phyloP scores from a whole-genome alignment of 75 land plant genomes.

The Cunninghamia lanceolata region DNA sequence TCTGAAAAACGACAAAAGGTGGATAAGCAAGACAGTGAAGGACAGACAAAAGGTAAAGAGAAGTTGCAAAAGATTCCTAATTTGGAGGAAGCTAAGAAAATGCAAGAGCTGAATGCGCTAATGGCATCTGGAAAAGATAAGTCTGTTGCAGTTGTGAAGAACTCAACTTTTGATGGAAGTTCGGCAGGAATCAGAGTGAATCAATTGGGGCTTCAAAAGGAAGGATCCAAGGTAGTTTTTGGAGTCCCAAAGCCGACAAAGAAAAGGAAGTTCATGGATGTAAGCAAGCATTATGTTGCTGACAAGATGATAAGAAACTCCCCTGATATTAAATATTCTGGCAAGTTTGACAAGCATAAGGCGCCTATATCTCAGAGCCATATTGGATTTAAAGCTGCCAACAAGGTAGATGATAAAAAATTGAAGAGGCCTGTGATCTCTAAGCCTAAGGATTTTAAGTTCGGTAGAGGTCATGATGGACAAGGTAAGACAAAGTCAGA shows the following conservation, averaged over 20 bases:
- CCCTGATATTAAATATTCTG: slow-evolving; percentile 21
- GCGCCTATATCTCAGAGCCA: slow-evolving; percentile 25
- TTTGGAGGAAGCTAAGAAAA: slow-evolving; percentile 16
- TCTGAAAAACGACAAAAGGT: slow-evolving; percentile 46
- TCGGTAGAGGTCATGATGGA: slow-evolving; percentile 26
- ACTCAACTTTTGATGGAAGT: slow-evolving; percentile 25
- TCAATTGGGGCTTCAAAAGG: slow-evolving; percentile 55
- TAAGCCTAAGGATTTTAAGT: slow-evolving; percentile 26
- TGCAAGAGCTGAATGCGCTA: slow-evolving; percentile 23
- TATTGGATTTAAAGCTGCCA: slow-evolving; percentile 23
- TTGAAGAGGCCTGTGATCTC: slow-evolving; percentile 26
- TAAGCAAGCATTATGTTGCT: slow-evolving; percentile 68
- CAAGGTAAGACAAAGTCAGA: slow-evolving; percentile 19
- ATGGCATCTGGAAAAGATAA: slow-evolving; percentile 37
- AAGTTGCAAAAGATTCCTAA: slow-evolving; percentile 8
- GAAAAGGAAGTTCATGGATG: slow-evolving; percentile 81
- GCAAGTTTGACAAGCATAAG: slow-evolving; percentile 31
- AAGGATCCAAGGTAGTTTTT: slow-evolving; percentile 58
- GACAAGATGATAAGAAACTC: slow-evolving; percentile 18
- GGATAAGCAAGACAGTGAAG: slow-evolving; percentile 21
- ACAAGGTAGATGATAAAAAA: slow-evolving; percentile 36
- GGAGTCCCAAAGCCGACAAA: slow-evolving; percentile 83
- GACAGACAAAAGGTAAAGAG: slow-evolving; percentile 24
- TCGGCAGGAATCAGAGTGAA: slow-evolving; percentile 19
- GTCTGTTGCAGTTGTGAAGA: slow-evolving; percentile 38